Conservation (phyloP, 2,329 filamentous ascomycete species). For the Fusarium clavum region DNA sequence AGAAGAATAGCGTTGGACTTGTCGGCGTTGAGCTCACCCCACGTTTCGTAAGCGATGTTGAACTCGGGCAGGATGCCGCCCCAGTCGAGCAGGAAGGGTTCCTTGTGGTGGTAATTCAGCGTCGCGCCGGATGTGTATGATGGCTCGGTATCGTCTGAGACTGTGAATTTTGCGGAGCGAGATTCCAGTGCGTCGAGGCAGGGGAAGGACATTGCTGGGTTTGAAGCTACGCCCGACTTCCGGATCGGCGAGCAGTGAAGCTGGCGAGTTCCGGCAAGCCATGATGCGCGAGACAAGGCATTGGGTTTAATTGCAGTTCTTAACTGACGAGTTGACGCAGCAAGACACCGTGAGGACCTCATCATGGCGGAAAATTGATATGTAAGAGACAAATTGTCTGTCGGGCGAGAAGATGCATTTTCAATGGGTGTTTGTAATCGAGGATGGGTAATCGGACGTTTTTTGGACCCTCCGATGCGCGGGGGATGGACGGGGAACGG, state of each 20-base stretch:
- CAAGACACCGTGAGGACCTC: constrained; percentile 41
- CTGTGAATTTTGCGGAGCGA: constrained; percentile 78
- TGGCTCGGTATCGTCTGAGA: constrained; percentile 80
- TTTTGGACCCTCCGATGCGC: constrained; percentile 32
- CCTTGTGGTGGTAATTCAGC: constrained; percentile 76
- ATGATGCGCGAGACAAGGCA: constrained; percentile 5
- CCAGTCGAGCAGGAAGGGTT: constrained; percentile 90
- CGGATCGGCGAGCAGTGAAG: constrained; percentile 39
- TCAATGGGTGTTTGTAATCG: constrained; percentile 42
- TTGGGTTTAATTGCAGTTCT: constrained; percentile 13
- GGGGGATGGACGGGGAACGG: constrained; percentile 27
- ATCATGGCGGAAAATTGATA: constrained; percentile 35
- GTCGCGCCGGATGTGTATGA: constrained; percentile 94
- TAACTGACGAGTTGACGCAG: constrained; percentile 36
- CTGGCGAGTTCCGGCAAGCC: constrained; percentile 29
- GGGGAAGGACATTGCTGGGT: constrained; percentile 88
- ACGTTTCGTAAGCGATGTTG: constrained; percentile 91
- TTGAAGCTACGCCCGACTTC: constrained; percentile 65
- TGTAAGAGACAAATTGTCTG: background rate
- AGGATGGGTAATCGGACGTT: constrained; percentile 13
- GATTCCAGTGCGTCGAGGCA: constrained; percentile 88
- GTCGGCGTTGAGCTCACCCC: constrained; percentile 83
- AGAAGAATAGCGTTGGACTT: constrained; percentile 90
- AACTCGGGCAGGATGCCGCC: constrained; percentile 91
- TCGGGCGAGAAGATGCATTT: constrained; percentile 20